These are phyloP conservation scores for Vigna angularis DNA, from an alignment of 306 rosid species.

Conservation along the genomic window DNA sequence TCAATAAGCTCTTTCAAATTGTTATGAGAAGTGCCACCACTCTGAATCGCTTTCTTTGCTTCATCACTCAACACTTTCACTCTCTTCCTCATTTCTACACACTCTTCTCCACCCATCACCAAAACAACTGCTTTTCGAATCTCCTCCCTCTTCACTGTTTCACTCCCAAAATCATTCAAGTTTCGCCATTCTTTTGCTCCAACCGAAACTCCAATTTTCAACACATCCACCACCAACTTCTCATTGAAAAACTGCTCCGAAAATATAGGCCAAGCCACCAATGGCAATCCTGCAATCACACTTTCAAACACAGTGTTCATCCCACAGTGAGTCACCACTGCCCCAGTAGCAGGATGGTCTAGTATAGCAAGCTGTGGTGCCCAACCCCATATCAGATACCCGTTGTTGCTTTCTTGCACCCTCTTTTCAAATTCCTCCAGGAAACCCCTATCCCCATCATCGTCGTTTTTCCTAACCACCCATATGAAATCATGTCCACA, in stretches of 20 bases:
- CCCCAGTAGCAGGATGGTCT: too few relatives aligned
- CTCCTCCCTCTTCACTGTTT: background rate
- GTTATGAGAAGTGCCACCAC: too few relatives aligned
- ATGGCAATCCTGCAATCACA: background rate
- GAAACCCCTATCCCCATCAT: background rate
- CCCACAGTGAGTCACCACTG: background rate
- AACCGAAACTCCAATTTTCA: background rate
- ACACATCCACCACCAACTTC: background rate
- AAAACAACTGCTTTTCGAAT: background rate
- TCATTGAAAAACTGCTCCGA: background rate
- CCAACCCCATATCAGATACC: conserved; percentile 1
- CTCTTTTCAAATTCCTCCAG: conserved; percentile 2
- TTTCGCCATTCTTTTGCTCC: background rate
- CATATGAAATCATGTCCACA: conserved; percentile 5
- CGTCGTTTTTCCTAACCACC: background rate
- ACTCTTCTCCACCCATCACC: background rate
- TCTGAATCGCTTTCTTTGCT: too few relatives aligned
- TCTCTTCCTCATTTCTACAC: too few relatives aligned
- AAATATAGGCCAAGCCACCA: background rate
- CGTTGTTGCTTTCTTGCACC: background rate
- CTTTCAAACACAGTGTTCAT: conserved; percentile 13
- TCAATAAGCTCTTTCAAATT: too few relatives aligned
- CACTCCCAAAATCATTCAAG: background rate
- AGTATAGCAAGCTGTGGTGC: background rate
- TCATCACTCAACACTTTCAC: too few relatives aligned